Evolutionary conservation across 768 basidiomycete genomes (phyloP), one percentile per base, ranked within the genome.

Genomic region (Boletus edulis): DNA sequence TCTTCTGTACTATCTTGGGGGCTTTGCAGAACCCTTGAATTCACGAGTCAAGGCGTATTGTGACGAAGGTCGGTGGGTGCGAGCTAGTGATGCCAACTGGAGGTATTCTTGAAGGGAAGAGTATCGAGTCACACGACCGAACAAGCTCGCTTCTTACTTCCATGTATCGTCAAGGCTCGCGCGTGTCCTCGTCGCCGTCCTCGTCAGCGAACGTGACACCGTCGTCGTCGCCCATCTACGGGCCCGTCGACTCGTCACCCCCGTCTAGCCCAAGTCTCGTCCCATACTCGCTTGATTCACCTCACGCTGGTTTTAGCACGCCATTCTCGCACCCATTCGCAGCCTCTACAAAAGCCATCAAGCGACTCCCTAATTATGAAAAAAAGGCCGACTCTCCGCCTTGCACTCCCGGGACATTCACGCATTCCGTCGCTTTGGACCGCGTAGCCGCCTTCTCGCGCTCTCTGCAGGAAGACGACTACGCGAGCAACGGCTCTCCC

Each of bases 291-390:
- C 49, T 71, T 67, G 61, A 57, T 68, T 73, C 41, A 64, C 76
- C 39, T 65, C 73, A 43, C 56, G 31, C 46, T 17, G 11, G 34
- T 14, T 17, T 22, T n/a, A 52, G 46, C 37, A 24, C 14, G 14
- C 41, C 56, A 7, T 56, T 67, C 24, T 52, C 58, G 55, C 68
- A 87, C 60, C 85, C 85, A 0, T 81, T 84, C 50, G 82, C 87
- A 13, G 86, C 78, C 0, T 83, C 84, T 1, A 77, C 78, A 4
- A 81, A 80, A 52, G 75, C 78, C 4, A 71, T 61, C 29, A 75
- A 75, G 61, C 62, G 62, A 5, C 78, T 73, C 27, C 77, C 77
- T 4, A 61, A 74, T 13, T 80, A 81, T 45, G 80, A 84, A 62
- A 76, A 74, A 62, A 71, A 65, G 62, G 34, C 15, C 31, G 52